Conservation (phyloP, 2,329 filamentous ascomycete species). For the Rhynchosporium secalis region DNA sequence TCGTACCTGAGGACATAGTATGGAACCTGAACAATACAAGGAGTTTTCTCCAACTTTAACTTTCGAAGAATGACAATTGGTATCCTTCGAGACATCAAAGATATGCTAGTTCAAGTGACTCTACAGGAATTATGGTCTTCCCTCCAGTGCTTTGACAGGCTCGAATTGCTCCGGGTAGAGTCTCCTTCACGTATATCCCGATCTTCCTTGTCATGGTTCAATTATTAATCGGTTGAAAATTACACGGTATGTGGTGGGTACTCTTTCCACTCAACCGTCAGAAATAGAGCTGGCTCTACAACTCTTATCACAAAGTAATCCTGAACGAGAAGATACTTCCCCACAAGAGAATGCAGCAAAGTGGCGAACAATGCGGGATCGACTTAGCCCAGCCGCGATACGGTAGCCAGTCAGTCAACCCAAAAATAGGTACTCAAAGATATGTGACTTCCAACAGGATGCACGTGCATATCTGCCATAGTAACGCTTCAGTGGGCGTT, state of each 20-base stretch:
- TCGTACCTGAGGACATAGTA: too few species aligned
- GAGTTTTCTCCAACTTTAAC: too few species aligned
- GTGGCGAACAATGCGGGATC: conserved; percentile 1
- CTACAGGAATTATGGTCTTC: too few species aligned
- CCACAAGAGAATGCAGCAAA: conserved; percentile 3
- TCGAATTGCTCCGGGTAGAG: neutral
- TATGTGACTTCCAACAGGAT: neutral
- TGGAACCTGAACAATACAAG: too few species aligned
- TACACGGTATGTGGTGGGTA: conserved; percentile 1
- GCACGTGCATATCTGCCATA: conserved; percentile 1
- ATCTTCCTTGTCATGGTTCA: neutral
- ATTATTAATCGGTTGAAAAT: neutral
- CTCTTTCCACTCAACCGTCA: neutral
- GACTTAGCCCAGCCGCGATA: neutral
- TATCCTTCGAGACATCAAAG: too few species aligned
- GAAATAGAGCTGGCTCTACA: neutral
- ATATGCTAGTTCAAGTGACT: too few species aligned
- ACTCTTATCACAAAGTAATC: conserved; percentile 3
- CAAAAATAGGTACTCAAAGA: neutral
- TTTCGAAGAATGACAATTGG: too few species aligned
- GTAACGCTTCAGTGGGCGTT: neutral
- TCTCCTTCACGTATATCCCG: neutral
- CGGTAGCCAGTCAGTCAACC: neutral
- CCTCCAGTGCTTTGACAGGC: too few species aligned
- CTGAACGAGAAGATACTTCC: neutral